These are phyloP conservation scores for Mucor circinelloides DNA, from an alignment of 371 early-diverging fungal genomes.

Conservation along the genomic window DNA sequence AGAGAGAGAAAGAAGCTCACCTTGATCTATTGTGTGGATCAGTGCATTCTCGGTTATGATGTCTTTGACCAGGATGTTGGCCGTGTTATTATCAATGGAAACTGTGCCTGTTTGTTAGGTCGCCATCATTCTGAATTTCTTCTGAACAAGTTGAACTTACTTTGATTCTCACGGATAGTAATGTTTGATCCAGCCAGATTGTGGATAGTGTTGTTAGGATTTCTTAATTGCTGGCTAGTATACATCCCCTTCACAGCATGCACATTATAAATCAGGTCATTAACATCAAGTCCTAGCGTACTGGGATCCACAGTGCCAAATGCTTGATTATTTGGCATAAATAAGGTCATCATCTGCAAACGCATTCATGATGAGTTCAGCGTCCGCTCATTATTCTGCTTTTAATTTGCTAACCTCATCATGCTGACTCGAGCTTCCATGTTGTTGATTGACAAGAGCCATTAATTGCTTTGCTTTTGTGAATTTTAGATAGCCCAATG, in stretches of 20 bases:
- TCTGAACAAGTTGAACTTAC: background rate
- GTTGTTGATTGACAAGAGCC: background rate
- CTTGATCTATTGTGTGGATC: slow-evolving; percentile 43
- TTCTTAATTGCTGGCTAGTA: background rate
- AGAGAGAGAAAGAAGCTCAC: background rate
- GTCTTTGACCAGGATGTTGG: slow-evolving; percentile 32
- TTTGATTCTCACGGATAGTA: background rate
- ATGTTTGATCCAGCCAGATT: background rate
- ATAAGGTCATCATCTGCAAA: slow-evolving; percentile 24
- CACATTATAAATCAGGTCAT: background rate
- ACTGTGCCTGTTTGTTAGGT: background rate
- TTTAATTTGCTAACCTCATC: background rate
- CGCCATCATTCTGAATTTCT: background rate
- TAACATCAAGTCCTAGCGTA: slow-evolving; percentile 4
- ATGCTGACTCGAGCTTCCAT: background rate
- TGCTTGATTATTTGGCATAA: slow-evolving; percentile 36
- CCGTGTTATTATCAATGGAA: background rate
- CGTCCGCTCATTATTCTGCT: background rate
- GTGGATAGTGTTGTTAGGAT: background rate
- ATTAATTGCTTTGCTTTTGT: slow-evolving; percentile 13
- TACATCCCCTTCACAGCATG: background rate
- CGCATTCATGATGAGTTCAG: background rate
- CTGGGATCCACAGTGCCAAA: slow-evolving; percentile 16
- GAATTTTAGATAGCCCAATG: background rate
- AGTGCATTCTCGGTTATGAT: slow-evolving; percentile 44